These are phyloP conservation scores for Pneumocystis sp. DNA, from an alignment of 1,139 yeast species.

Conservation along the genomic window DNA sequence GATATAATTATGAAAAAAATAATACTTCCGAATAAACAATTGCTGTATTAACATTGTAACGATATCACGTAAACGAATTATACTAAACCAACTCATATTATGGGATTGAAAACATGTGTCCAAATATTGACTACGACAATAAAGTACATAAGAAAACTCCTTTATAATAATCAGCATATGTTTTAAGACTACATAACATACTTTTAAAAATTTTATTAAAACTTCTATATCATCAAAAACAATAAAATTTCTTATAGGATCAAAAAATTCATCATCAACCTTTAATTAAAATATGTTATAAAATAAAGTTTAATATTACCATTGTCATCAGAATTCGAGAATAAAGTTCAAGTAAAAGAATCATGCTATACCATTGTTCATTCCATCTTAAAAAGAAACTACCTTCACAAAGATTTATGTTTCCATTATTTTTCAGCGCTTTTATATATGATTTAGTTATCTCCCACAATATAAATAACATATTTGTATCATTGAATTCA, in stretches of 20 bases:
- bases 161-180: neutral
- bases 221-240: constrained; percentile 1
- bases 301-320: constrained; percentile 1
- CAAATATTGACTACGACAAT: neutral
- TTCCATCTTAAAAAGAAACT: neutral
- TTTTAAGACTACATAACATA: neutral
- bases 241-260: constrained; percentile 2
- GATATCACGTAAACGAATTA: neutral
- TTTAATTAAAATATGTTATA: neutral
- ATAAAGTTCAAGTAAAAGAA: constrained; percentile 9
- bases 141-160: neutral
- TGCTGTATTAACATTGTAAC: constrained; percentile 9
- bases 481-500: neutral
- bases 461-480: neutral
- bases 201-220: constrained; percentile 4
- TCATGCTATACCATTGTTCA: constrained; percentile 2
- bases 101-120: neutral
- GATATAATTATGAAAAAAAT: neutral
- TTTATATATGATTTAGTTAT: neutral
- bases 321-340: constrained; percentile 11
- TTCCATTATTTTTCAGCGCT: neutral
- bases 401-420: neutral
- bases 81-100: neutral
- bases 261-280: constrained; percentile 12
- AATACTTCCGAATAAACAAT: constrained; percentile 36